These are phyloP conservation scores for Petunia axillaris DNA, from an alignment of 257 asterid species.

Conservation along the genomic window DNA sequence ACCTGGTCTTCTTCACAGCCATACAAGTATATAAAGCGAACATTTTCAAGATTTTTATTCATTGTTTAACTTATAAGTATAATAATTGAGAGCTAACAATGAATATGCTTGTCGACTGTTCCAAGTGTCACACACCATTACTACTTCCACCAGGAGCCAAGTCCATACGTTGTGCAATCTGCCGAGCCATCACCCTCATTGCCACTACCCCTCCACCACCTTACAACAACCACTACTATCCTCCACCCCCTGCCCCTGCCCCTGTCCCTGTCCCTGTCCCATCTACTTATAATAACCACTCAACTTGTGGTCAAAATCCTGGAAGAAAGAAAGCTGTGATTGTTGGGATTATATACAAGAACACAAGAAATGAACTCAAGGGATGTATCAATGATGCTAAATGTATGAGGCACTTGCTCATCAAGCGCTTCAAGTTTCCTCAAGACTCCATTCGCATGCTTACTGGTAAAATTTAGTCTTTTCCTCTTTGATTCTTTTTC, in stretches of 20 bases:
- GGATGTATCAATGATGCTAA: slow-evolving; percentile 93
- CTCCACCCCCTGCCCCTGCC: slow-evolving; percentile 13
- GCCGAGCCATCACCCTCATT: slow-evolving; percentile 74
- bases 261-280: slow-evolving; percentile 21
- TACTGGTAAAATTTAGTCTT: slow-evolving; percentile 52
- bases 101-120: slow-evolving; percentile 82
- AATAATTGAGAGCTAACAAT: slow-evolving; percentile 24
- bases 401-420: slow-evolving; percentile 74
- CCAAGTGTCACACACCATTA: slow-evolving; percentile 73
- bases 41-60: slow-evolving; percentile 1
- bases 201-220: slow-evolving; percentile 46
- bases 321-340: slow-evolving; percentile 91
- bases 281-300: slow-evolving; percentile 49
- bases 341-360: slow-evolving; percentile 69
- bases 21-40: background rate
- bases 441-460: slow-evolving; percentile 83
- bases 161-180: slow-evolving; percentile 80
- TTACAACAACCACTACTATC: slow-evolving; percentile 28
- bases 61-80: too few species aligned
- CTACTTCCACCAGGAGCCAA: slow-evolving; percentile 83
- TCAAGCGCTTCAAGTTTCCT: slow-evolving; percentile 69
- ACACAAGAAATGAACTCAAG: slow-evolving; percentile 61
- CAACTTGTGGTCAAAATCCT: slow-evolving; percentile 41
- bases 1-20: too few species aligned
- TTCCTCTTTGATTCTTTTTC: too few species aligned